Evolutionary conservation across 345 rosid genomes (phyloP).

Genomic region (Gossypium mustelinum): DNA sequence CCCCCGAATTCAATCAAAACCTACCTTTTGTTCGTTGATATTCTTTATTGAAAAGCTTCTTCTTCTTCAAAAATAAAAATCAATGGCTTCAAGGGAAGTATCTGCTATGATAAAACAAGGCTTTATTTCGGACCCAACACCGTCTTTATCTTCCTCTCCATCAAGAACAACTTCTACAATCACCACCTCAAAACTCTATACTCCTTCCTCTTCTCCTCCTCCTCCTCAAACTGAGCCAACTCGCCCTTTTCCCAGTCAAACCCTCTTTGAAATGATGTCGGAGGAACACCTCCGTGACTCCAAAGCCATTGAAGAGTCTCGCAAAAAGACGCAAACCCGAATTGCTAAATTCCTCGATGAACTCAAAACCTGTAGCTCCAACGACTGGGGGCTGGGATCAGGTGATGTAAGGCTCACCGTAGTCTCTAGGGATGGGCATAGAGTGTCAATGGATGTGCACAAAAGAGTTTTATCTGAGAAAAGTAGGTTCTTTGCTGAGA

Average conservation of each 20-base stretch:
- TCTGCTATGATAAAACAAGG: constrained; percentile 77
- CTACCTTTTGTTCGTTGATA: neutral
- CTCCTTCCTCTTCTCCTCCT: constrained; percentile 37
- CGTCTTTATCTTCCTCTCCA: constrained; percentile 53
- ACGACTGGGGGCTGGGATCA: constrained; percentile 31
- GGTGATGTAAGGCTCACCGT: constrained; percentile 85
- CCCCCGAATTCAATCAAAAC: neutral
- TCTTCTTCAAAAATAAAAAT: neutral
- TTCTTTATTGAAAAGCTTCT: neutral
- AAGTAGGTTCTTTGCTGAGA: constrained; percentile 76
- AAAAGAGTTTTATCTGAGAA: constrained; percentile 58
- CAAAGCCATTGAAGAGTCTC: constrained; percentile 30
- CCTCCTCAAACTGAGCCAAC: constrained; percentile 36
- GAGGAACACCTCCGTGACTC: constrained; percentile 63
- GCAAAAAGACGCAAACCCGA: constrained; percentile 49
- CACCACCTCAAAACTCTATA: constrained; percentile 20
- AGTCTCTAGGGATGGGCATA: constrained; percentile 62
- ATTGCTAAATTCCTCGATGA: constrained; percentile 58
- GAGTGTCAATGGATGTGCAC: constrained; percentile 76
- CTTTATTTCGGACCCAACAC: constrained; percentile 36
- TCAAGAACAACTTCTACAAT: constrained; percentile 37
- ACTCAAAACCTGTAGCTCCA: constrained; percentile 29
- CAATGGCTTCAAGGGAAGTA: constrained; percentile 72
- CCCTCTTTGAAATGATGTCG: constrained; percentile 90
- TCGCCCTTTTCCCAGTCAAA: constrained; percentile 33